phyloP scores from a whole-genome alignment of 1,284 basidiomycete species.

The Malassezia pachydermatis region DNA sequence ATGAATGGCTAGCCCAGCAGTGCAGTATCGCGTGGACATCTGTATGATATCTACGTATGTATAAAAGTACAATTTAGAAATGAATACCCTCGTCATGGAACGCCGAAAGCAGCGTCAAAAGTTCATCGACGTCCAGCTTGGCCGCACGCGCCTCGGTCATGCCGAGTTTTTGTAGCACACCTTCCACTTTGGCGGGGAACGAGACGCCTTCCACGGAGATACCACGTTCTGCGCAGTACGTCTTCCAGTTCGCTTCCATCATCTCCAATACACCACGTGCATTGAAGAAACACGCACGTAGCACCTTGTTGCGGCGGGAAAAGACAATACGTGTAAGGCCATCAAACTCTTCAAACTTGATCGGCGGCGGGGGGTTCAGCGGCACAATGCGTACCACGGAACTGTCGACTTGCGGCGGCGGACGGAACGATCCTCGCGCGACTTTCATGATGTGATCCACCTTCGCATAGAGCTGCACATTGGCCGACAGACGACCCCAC shows the following conservation, averaged over 20 bases:
- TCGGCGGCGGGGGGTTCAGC: conserved; percentile 83
- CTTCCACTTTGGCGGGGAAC: conserved; percentile 57
- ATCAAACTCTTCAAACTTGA: conserved; percentile 95
- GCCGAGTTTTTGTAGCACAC: conserved; percentile 61
- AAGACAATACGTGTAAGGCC: conserved; percentile 85
- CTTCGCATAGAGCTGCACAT: conserved; percentile 89
- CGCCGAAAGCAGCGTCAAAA: conserved; percentile 64
- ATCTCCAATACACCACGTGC: conserved; percentile 89
- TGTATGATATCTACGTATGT: background rate
- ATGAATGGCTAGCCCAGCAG: background rate
- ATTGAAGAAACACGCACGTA: conserved; percentile 68
- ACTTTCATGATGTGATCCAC: conserved; percentile 97
- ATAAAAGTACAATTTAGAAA: conserved; percentile 51
- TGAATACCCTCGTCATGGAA: conserved; percentile 76
- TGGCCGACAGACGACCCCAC: conserved; percentile 89
- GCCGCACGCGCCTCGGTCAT: conserved; percentile 63
- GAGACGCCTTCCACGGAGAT: conserved; percentile 8
- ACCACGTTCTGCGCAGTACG: conserved; percentile 74
- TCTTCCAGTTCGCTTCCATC: conserved; percentile 85
- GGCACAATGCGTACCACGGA: conserved; percentile 84
- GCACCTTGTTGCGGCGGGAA: conserved; percentile 76
- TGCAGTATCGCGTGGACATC: conserved; percentile 1
- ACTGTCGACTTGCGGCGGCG: conserved; percentile 87
- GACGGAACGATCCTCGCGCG: conserved; percentile 87
- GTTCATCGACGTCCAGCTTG: conserved; percentile 73